Conservation (phyloP, 2,329 filamentous ascomycete genomes). For the Pseudogymnoascus sp. region DNA sequence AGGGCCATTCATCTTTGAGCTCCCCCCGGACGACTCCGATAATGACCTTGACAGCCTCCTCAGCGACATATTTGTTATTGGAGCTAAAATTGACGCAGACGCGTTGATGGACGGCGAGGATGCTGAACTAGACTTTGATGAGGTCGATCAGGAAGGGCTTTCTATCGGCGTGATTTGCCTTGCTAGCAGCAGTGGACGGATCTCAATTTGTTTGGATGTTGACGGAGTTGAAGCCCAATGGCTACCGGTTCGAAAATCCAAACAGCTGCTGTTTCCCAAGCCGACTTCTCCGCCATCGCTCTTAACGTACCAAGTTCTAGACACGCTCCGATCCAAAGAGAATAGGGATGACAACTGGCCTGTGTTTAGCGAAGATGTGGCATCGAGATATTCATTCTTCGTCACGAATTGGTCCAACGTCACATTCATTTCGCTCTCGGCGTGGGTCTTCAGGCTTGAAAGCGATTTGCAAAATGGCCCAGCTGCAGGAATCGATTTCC, state of each 20-base stretch:
- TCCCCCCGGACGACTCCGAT: constrained; percentile 41
- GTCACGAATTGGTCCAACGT: constrained; percentile 55
- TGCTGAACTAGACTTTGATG: constrained; percentile 50
- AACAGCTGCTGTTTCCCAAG: constrained; percentile 33
- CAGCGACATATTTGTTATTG: constrained; percentile 56
- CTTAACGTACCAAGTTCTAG: constrained; percentile 55
- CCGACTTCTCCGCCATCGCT: constrained; percentile 40
- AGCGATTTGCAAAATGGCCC: constrained; percentile 50
- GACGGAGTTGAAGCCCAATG: constrained; percentile 59
- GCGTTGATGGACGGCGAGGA: constrained; percentile 59
- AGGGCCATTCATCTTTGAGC: constrained; percentile 52
- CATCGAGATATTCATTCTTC: constrained; percentile 56
- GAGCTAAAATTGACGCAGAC: constrained; percentile 51
- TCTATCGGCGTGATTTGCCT: constrained; percentile 54
- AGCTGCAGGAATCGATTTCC: constrained; percentile 52
- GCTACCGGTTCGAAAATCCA: constrained; percentile 49
- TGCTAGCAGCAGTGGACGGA: constrained; percentile 52
- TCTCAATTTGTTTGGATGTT: constrained; percentile 54
- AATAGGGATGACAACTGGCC: constrained; percentile 52
- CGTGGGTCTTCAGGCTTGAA: constrained; percentile 58
- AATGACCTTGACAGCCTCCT: constrained; percentile 50
- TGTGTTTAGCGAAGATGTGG: constrained; percentile 53
- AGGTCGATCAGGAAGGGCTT: constrained; percentile 50
- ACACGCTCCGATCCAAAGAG: constrained; percentile 49
- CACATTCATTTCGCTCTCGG: constrained; percentile 50